phyloP scores from a whole-genome alignment of 345 rosid genomes.

The Citrus maxima region DNA sequence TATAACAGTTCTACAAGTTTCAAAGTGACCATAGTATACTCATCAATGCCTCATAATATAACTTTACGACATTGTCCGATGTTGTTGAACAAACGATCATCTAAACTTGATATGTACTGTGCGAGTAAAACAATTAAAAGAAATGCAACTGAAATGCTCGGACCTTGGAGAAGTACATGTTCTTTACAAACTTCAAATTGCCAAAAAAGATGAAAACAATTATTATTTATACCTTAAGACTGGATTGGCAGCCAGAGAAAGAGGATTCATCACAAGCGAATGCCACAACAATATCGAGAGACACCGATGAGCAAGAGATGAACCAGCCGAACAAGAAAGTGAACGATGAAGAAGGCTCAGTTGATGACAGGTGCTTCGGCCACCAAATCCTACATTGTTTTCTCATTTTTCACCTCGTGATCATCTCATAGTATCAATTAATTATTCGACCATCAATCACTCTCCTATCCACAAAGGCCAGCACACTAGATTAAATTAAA shows the following conservation, averaged over 20 bases:
- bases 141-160: too few relatives aligned
- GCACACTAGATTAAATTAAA: background rate
- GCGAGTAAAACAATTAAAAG: background rate
- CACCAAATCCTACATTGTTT: slow-evolving; percentile 55
- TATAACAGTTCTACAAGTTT: background rate
- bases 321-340: slow-evolving; percentile 76
- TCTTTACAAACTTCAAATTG: background rate
- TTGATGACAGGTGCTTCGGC: slow-evolving; percentile 35
- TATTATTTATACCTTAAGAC: slow-evolving; percentile 47
- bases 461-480: background rate
- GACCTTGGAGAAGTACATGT: background rate
- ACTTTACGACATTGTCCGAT: background rate
- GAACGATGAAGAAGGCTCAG: slow-evolving; percentile 21
- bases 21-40: background rate
- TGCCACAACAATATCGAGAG: slow-evolving; percentile 73
- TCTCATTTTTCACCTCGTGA: slow-evolving; percentile 35
- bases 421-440: background rate
- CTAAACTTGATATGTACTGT: background rate
- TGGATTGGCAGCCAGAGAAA: slow-evolving; percentile 27
- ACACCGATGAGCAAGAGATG: slow-evolving; percentile 44
- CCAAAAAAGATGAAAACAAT: background rate
- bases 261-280: slow-evolving; percentile 35
- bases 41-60: background rate
- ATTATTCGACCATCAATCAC: background rate
- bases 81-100: background rate